Conservation (phyloP, 192 early-diverging fungal genomes). For the Coemansia sp. region DNA sequence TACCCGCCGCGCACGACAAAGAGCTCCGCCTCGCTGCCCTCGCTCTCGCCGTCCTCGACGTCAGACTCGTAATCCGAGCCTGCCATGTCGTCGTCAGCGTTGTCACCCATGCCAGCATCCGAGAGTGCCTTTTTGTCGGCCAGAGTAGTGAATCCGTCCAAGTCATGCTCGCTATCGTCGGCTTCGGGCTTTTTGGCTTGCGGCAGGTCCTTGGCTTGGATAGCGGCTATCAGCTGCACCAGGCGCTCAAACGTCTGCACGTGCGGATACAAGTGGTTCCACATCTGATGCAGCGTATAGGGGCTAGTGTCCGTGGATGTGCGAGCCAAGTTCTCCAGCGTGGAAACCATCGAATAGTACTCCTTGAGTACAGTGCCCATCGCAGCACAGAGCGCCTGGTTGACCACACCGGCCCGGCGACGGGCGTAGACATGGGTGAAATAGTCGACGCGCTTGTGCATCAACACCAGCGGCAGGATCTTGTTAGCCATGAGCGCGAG, state of each 20-base stretch:
- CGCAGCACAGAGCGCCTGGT: conserved; percentile 86
- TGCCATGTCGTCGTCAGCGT: conserved; percentile 13
- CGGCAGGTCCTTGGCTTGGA: conserved; percentile 43
- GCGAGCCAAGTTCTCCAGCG: conserved; percentile 83
- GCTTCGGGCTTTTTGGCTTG: conserved; percentile 9
- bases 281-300: conserved; percentile 90
- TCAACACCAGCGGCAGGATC: conserved; percentile 74
- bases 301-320: conserved; percentile 51
- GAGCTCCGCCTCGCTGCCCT: conserved; percentile 32
- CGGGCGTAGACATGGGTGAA: conserved; percentile 74
- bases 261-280: conserved; percentile 85
- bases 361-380: conserved; percentile 77
- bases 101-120: conserved; percentile 7
- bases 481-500: conserved; percentile 71
- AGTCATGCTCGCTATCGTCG: conserved; percentile 2
- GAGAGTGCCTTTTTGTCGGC: conserved; percentile 22
- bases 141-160: conserved; percentile 24
- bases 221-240: conserved; percentile 53
- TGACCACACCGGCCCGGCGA: conserved; percentile 81
- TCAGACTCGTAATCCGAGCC: neutral
- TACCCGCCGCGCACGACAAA: conserved; percentile 71
- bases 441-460: conserved; percentile 71
- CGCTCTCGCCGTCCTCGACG: conserved; percentile 17
- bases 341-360: conserved; percentile 78
- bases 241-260: conserved; percentile 57